A percentile compares a stretch with the other conserved stretches of the same genome.
Evolutionary conservation across 306 rosid genomes (phyloP).

Genomic region (Castanea sativa): DNA sequence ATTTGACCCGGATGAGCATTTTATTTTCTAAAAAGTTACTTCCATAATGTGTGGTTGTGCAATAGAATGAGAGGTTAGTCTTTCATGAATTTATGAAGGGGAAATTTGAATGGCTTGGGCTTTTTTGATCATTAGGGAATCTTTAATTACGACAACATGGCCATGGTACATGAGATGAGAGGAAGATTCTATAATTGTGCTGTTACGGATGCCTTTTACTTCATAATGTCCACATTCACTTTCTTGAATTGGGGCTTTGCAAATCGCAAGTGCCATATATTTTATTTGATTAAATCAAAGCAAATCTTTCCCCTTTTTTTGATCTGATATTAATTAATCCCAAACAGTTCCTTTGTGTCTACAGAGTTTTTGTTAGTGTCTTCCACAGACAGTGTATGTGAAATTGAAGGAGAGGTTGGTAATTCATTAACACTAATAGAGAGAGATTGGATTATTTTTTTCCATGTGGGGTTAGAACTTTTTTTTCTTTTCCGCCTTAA

Average conservation of each 20-base stretch:
- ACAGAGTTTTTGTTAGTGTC: background rate
- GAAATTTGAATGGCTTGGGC: constrained; percentile 9
- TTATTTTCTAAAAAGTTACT: background rate
- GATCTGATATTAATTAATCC: background rate
- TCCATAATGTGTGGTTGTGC: background rate
- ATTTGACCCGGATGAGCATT: background rate
- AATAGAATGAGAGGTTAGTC: constrained; percentile 17
- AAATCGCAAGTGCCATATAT: background rate
- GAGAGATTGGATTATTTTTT: background rate
- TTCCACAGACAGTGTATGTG: background rate
- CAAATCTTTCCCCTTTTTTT: background rate
- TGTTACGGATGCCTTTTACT: background rate
- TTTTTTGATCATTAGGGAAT: background rate
- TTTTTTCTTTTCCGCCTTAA: too few species aligned
- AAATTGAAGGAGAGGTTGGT: background rate
- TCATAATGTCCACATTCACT: background rate
- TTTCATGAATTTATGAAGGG: constrained; percentile 43
- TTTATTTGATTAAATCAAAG: background rate
- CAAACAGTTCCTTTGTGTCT: background rate
- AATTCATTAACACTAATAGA: background rate
- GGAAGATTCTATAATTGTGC: constrained; percentile 8
- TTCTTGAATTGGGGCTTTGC: background rate
- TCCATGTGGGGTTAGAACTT: too few species aligned
- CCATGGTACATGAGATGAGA: background rate
- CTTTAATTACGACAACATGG: background rate